Base-by-base conservation (phyloP, 2,329 filamentous ascomycete genomes). In the Fusarium miscanthi region DNA sequence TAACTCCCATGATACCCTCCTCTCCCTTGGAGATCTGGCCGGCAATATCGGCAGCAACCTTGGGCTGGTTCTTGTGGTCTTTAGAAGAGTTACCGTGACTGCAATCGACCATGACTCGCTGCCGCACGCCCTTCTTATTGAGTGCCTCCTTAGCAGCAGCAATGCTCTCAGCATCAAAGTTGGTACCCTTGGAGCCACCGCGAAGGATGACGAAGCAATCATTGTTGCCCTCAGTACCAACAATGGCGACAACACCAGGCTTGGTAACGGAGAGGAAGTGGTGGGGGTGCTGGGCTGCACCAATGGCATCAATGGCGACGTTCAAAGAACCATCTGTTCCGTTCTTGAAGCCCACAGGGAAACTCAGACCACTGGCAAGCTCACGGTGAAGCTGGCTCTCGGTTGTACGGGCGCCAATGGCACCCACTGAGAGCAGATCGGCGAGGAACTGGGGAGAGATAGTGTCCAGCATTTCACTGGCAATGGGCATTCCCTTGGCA, bases 271-370 rank as follows among this genome's bases (percentile, higher is more conserved):
- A 97, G 76, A 99, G 88, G 88, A 99, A 98, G 86, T 98, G 94
- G 80, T 99, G 96, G 21, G 94, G 94, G 80, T 97, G 94, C 81
- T 89, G 91, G 56, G 97, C 95, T 21, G 96, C 94, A 70, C 95
- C 94, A 81, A 98, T 97, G 56, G 96, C 96, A 81, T 99, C 96
- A 76, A 98, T 94, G 17, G 96, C 95, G 8, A 98, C 95, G 63
- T 91, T 89, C 52, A 98, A 85, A 13, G 92, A 92, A 57, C 96
- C 96, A 81, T 99, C 96, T 37, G 96, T 99, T 73, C 96, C 96
- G 83, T 99, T 99, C 89, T 99, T 99, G 92, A 99, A 99, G 57
- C 96, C 96, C 16, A 99, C 94, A 4, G 96, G 96, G 92, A 98
- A 98, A 76, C 93, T 97, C 40, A 98, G 87, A 79, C 96, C 96